These are phyloP conservation scores for Parasarocladium wereldwijsianum DNA, from an alignment of 2,329 filamentous ascomycete species.

Conservation along the genomic window DNA sequence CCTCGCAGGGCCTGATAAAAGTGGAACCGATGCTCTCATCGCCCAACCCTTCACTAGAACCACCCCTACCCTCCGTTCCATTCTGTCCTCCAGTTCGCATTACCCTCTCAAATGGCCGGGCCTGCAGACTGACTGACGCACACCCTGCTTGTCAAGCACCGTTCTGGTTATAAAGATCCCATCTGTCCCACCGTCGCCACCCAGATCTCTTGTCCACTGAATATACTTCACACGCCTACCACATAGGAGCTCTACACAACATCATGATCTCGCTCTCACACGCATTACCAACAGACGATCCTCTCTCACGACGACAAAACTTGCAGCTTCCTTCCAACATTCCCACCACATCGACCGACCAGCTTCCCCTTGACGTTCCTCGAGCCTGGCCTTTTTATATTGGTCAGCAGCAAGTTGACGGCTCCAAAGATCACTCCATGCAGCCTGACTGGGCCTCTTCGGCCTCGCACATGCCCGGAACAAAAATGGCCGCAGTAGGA, in stretches of 20 bases:
- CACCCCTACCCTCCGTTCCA: no score
- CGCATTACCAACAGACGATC: neutral
- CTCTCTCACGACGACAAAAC: slow-evolving; percentile 1
- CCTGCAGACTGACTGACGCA: no score
- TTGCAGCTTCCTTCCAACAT: neutral
- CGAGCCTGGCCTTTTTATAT: slow-evolving; percentile 1
- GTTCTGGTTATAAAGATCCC: slow-evolving; percentile 1
- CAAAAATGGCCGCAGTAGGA: slow-evolving; percentile 19
- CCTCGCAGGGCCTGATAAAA: no score
- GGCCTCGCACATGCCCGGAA: slow-evolving; percentile 21
- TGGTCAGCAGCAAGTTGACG: neutral
- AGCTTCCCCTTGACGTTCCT: slow-evolving; percentile 1
- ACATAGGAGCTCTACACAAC: slow-evolving; percentile 1
- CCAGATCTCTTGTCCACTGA: slow-evolving; percentile 4
- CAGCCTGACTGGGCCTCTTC: slow-evolving; percentile 25
- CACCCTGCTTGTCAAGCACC: no score
- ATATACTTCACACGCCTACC: slow-evolving; percentile 3
- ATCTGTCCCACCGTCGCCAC: slow-evolving; percentile 2
- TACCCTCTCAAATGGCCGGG: no score
- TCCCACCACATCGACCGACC: neutral
- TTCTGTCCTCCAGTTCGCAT: no score
- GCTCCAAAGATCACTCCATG: slow-evolving; percentile 18
- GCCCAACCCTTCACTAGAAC: no score
- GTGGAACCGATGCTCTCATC: no score
- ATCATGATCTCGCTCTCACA: slow-evolving; percentile 3